These are phyloP conservation scores for Globisporangium camurandrum DNA, from an alignment of 352 stramenopile genomes.

Conservation along the genomic window DNA sequence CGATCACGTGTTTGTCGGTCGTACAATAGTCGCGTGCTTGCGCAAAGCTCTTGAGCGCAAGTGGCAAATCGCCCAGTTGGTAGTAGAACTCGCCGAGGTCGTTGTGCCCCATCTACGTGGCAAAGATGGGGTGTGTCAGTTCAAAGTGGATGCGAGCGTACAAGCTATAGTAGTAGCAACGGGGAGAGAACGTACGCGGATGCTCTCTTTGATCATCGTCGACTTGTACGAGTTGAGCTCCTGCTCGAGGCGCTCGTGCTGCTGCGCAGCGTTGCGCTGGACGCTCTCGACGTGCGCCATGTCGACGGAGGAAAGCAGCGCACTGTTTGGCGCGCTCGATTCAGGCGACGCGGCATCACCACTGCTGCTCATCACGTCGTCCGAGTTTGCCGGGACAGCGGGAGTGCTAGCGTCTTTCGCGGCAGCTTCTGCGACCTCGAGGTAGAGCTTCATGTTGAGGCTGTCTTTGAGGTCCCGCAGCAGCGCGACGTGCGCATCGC, in stretches of 20 bases:
- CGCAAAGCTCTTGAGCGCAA: constrained; percentile 79
- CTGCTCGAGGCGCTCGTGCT: constrained; percentile 80
- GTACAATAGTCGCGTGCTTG: constrained; percentile 88
- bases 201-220: constrained; percentile 89
- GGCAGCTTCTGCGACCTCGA: constrained; percentile 41
- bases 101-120: constrained; percentile 76
- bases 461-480: constrained; percentile 53
- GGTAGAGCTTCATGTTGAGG: constrained; percentile 66
- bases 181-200: constrained; percentile 40
- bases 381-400: neutral
- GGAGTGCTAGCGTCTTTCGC: constrained; percentile 14
- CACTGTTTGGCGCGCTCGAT: constrained; percentile 8
- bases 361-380: neutral
- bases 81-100: constrained; percentile 87
- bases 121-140: neutral
- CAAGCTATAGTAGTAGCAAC: neutral
- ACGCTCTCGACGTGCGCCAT: constrained; percentile 50
- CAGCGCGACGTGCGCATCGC: constrained; percentile 40
- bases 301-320: constrained; percentile 25
- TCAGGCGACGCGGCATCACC: constrained; percentile 13
- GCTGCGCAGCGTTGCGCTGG: constrained; percentile 48
- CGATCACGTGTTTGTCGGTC: constrained; percentile 84
- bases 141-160: neutral
- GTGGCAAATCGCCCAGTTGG: constrained; percentile 60
- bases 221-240: constrained; percentile 90